These are phyloP conservation scores for Globisporangium viniferum DNA, from an alignment of 352 stramenopile genomes.

Conservation along the genomic window DNA sequence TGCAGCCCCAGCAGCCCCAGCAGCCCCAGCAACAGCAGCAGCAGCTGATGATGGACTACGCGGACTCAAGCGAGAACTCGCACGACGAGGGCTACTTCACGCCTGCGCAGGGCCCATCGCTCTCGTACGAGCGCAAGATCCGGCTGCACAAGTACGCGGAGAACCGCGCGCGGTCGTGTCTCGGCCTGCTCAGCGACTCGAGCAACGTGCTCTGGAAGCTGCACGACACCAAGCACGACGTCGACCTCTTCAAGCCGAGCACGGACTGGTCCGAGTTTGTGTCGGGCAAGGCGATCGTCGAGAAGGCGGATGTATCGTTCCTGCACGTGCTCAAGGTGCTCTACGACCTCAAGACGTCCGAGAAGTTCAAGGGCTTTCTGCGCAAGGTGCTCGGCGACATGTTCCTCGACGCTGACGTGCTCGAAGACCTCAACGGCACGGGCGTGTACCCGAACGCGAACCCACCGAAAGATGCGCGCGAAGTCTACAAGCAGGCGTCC, in stretches of 20 bases:
- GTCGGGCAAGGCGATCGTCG: slow-evolving; percentile 75
- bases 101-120: slow-evolving; percentile 61
- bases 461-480: slow-evolving; percentile 54
- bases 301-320: slow-evolving; percentile 69
- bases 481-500: slow-evolving; percentile 83
- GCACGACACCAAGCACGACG: slow-evolving; percentile 78
- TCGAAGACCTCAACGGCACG: slow-evolving; percentile 80
- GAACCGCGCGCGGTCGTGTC: slow-evolving; percentile 76
- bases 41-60: slow-evolving; percentile 41
- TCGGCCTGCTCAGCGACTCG: slow-evolving; percentile 65
- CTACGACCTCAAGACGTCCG: slow-evolving; percentile 80
- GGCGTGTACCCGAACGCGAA: slow-evolving; percentile 77
- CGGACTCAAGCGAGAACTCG: slow-evolving; percentile 63
- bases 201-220: slow-evolving; percentile 81
- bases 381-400: slow-evolving; percentile 77
- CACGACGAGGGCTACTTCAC: slow-evolving; percentile 56
- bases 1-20: slow-evolving; percentile 10
- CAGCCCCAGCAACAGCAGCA: slow-evolving; percentile 14
- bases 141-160: slow-evolving; percentile 82
- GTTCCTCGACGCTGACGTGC: slow-evolving; percentile 81
- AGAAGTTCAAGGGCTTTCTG: slow-evolving; percentile 86
- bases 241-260: slow-evolving; percentile 80
- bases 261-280: slow-evolving; percentile 87
- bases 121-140: slow-evolving; percentile 85
- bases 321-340: slow-evolving; percentile 81